Conservation (phyloP, 2,329 filamentous ascomycete genomes). For the Cercospora citrullina region DNA sequence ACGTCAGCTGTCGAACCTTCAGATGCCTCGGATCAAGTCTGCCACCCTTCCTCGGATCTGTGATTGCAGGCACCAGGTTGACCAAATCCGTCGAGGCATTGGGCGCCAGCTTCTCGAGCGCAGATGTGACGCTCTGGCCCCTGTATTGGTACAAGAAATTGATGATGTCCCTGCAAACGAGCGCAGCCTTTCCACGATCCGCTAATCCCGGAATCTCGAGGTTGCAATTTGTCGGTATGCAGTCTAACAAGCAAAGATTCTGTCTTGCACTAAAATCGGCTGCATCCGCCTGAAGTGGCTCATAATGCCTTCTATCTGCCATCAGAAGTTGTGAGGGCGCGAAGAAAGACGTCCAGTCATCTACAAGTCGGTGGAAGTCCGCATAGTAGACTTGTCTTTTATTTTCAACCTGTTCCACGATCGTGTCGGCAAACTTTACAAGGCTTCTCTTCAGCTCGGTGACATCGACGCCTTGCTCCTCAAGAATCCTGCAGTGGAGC, state of each 20-base stretch:
- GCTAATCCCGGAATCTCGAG: slow-evolving; percentile 37
- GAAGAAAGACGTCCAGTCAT: slow-evolving; percentile 32
- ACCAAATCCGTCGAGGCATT: slow-evolving; percentile 60
- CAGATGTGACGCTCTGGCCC: slow-evolving; percentile 43
- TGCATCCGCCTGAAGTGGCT: slow-evolving; percentile 61
- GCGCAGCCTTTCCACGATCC: slow-evolving; percentile 26
- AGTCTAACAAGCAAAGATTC: slow-evolving; percentile 62
- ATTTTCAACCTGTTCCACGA: not conserved
- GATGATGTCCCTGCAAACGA: slow-evolving; percentile 49
- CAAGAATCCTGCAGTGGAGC: slow-evolving; percentile 29
- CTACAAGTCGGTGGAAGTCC: slow-evolving; percentile 20
- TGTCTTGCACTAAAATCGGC: slow-evolving; percentile 67
- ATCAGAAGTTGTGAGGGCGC: slow-evolving; percentile 43
- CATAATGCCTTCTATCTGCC: slow-evolving; percentile 70
- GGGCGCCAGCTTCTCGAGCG: slow-evolving; percentile 57
- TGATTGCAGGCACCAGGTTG: slow-evolving; percentile 51
- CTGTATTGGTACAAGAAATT: slow-evolving; percentile 44
- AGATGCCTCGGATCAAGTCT: slow-evolving; percentile 47
- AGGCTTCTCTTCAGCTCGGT: slow-evolving; percentile 15
- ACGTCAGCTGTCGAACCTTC: slow-evolving; percentile 52
- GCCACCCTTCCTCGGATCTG: slow-evolving; percentile 52
- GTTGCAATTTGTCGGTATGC: slow-evolving; percentile 56
- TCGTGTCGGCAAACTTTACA: not conserved
- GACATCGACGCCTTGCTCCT: slow-evolving; percentile 24
- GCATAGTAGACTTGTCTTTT: not conserved